Conservation (phyloP, 768 basidiomycete genomes). For the Boletus rufocinnamomeus region DNA sequence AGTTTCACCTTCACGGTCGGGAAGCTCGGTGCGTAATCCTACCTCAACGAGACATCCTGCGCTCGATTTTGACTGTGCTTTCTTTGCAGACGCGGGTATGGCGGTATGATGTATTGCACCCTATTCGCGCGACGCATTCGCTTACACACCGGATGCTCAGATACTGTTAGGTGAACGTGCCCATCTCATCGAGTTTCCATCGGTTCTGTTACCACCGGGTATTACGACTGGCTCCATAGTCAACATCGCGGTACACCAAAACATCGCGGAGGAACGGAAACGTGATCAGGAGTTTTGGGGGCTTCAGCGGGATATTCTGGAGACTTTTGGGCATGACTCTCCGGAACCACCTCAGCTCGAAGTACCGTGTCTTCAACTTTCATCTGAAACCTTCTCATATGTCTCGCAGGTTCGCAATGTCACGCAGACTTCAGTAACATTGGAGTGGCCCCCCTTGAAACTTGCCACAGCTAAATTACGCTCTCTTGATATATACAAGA, state of each 20-base stretch:
- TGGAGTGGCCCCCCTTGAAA: conserved; percentile 90
- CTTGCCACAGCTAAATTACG: conserved; percentile 86
- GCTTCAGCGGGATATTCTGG: conserved; percentile 78
- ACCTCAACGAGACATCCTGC: conserved; percentile 1
- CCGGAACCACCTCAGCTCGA: conserved; percentile 76
- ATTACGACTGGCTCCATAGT: conserved; percentile 94
- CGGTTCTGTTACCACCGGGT: conserved; percentile 89
- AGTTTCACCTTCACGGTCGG: conserved; percentile 93
- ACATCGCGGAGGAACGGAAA: conserved; percentile 78
- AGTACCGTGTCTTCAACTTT: conserved; percentile 43
- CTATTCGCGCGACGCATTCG: conserved; percentile 1
- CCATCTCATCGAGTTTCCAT: conserved; percentile 97
- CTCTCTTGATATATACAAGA: conserved; percentile 91
- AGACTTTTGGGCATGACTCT: conserved; percentile 64
- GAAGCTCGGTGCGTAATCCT: conserved; percentile 75
- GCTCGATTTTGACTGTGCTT: conserved; percentile 10
- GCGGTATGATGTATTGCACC: conserved; percentile 54
- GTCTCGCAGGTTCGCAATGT: conserved; percentile 77
- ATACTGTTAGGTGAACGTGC: conserved; percentile 92
- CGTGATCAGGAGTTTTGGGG: conserved; percentile 82
- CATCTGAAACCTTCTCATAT: conserved; percentile 2
- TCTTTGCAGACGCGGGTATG: conserved; percentile 85
- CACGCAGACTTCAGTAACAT: conserved; percentile 94
- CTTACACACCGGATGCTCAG: conserved; percentile 38
- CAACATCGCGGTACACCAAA: conserved; percentile 93